A percentile compares a stretch with the other conserved stretches of the same genome.
phyloP scores from a whole-genome alignment of 805 yeast species.

The Candida ficus region DNA sequence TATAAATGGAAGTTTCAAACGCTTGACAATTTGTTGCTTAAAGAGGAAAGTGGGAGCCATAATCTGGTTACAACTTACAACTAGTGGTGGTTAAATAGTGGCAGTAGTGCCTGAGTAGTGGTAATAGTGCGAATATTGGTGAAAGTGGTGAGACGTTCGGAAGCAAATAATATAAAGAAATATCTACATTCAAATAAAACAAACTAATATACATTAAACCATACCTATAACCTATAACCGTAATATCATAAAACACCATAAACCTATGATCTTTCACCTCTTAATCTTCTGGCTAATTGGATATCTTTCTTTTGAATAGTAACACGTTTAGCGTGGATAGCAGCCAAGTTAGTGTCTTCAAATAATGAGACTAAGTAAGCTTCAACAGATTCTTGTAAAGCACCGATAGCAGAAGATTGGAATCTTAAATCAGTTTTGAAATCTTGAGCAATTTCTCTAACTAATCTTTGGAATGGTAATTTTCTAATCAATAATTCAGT shows the following conservation, averaged over 20 bases:
- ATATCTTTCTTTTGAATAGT: slow-evolving; percentile 98
- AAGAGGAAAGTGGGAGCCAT: no score
- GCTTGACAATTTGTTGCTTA: no score
- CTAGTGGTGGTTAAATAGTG: no score
- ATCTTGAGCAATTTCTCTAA: slow-evolving; percentile 93
- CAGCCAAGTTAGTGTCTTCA: slow-evolving; percentile 98
- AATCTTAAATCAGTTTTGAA: slow-evolving; percentile 91
- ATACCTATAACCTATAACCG: background rate
- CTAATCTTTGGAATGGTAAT: slow-evolving; percentile 95
- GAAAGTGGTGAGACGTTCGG: no score
- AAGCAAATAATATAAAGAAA: no score
- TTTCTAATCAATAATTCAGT: slow-evolving; percentile 94
- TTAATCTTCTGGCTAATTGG: slow-evolving; percentile 95
- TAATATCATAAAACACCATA: slow-evolving; percentile 3
- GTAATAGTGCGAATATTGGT: no score
- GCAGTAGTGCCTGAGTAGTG: no score
- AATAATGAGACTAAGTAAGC: slow-evolving; percentile 94
- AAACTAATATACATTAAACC: background rate
- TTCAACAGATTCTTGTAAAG: slow-evolving; percentile 97
- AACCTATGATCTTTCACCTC: slow-evolving; percentile 86
- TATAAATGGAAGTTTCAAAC: no score
- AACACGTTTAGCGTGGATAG: slow-evolving; percentile 98
- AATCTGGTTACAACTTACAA: no score
- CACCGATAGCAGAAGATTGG: slow-evolving; percentile 97
- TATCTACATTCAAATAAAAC: no score